phyloP scores from a whole-genome alignment of 1,284 basidiomycete species.

The Cystobasidiaceae sp. region DNA sequence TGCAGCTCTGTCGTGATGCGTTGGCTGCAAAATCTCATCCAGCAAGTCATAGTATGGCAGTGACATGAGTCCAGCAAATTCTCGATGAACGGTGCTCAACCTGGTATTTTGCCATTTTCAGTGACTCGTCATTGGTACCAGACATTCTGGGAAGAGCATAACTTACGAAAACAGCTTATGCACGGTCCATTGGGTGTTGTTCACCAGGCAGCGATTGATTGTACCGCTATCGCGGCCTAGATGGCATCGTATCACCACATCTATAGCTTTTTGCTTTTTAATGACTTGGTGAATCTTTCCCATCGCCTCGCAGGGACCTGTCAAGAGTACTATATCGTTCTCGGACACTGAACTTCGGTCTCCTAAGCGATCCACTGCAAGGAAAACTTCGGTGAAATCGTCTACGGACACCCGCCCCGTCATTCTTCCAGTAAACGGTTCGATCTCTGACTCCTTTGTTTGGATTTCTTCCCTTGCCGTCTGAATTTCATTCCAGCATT shows the following conservation, averaged over 20 bases:
- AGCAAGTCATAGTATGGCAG: conserved; percentile 77
- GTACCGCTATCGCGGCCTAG: conserved; percentile 47
- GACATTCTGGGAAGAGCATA: neutral
- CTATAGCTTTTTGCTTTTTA: conserved; percentile 51
- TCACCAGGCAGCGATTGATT: conserved; percentile 48
- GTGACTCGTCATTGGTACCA: too few relatives aligned
- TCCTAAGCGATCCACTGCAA: conserved; percentile 49
- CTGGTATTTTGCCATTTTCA: too few relatives aligned
- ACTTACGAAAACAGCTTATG: conserved; percentile 75
- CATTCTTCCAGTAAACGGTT: conserved; percentile 19
- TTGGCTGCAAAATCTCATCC: conserved; percentile 63
- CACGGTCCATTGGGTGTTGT: conserved; percentile 66
- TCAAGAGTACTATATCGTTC: conserved; percentile 61
- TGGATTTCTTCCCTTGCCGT: conserved; percentile 61
- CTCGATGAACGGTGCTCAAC: conserved; percentile 82
- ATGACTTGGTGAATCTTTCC: conserved; percentile 74
- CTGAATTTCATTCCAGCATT: conserved; percentile 84
- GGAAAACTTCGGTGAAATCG: conserved; percentile 67
- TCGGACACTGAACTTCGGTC: conserved; percentile 72
- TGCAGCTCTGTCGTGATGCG: conserved; percentile 52
- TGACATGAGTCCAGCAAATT: conserved; percentile 80
- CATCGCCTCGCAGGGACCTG: conserved; percentile 52
- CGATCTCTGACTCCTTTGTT: conserved; percentile 47
- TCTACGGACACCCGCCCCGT: conserved; percentile 61
- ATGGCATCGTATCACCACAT: conserved; percentile 51